phyloP scores from a whole-genome alignment of 2,329 filamentous ascomycete genomes.

The Cladosporium colombiae region DNA sequence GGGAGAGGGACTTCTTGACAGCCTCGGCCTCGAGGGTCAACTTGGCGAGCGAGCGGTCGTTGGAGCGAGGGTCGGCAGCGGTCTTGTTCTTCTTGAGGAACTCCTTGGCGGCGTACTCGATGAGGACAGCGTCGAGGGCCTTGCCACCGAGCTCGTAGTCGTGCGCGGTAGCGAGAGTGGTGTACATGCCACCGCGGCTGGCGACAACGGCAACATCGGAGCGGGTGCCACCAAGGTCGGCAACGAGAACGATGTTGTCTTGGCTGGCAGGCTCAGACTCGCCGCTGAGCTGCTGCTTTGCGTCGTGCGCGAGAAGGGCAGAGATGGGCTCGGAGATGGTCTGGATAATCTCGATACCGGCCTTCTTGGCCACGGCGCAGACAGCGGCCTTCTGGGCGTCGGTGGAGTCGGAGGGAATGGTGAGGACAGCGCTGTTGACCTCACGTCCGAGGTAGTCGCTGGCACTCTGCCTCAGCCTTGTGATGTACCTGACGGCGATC shows the following conservation, averaged over 20 bases:
- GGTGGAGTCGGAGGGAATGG: conserved; percentile 89
- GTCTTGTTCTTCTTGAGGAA: conserved; percentile 95
- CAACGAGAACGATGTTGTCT: conserved; percentile 90
- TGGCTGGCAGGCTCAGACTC: conserved; percentile 66
- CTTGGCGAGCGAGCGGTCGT: conserved; percentile 82
- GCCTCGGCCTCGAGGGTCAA: conserved; percentile 87
- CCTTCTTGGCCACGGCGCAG: conserved; percentile 72
- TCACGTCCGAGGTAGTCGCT: conserved; percentile 90
- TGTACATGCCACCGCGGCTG: conserved; percentile 94
- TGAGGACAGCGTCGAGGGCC: conserved; percentile 83
- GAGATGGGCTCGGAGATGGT: conserved; percentile 90
- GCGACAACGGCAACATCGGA: conserved; percentile 90
- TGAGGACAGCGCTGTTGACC: conserved; percentile 92
- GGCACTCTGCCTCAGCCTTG: conserved; percentile 77
- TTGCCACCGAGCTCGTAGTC: conserved; percentile 91
- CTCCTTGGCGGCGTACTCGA: conserved; percentile 97
- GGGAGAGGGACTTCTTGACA: conserved; percentile 86
- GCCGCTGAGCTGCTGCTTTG: conserved; percentile 51
- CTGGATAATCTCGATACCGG: conserved; percentile 86
- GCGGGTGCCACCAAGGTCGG: conserved; percentile 87
- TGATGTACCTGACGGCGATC: conserved; percentile 79
- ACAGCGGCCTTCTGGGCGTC: conserved; percentile 85
- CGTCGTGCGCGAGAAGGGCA: conserved; percentile 87
- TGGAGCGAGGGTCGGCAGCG: conserved; percentile 71
- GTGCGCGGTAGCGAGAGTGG: conserved; percentile 86